Conservation (phyloP, 2,329 filamentous ascomycete species). For the Pseudocercospora ulei region DNA sequence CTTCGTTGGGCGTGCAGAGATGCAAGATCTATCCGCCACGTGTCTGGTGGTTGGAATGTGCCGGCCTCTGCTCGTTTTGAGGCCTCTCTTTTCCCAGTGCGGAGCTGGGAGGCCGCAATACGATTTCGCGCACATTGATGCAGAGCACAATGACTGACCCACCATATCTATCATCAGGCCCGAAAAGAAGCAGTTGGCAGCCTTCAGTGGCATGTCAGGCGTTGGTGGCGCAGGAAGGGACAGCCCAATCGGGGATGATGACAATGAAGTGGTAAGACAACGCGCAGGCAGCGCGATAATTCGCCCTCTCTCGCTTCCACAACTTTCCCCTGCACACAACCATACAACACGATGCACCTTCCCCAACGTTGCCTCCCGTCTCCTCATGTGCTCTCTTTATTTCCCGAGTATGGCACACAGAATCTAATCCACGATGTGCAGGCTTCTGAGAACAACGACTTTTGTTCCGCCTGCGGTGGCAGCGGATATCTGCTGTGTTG, state of each 20-base stretch:
- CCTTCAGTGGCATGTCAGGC: constrained; percentile 59
- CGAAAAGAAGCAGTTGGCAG: constrained; percentile 63
- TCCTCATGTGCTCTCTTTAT: constrained; percentile 20
- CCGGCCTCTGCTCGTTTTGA: constrained; percentile 8
- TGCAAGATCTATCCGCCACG: constrained; percentile 7
- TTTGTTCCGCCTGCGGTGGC: constrained; percentile 75
- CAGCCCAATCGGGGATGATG: constrained; percentile 53
- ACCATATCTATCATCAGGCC: constrained; percentile 46
- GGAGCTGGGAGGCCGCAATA: constrained; percentile 19
- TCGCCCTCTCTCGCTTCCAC: constrained; percentile 36
- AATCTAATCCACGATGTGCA: constrained; percentile 37
- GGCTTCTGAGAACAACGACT: constrained; percentile 65
- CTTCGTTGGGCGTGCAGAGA: neutral
- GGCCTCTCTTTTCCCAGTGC: constrained; percentile 15
- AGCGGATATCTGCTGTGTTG: constrained; percentile 84
- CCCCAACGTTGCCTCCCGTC: constrained; percentile 25
- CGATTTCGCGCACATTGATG: constrained; percentile 5
- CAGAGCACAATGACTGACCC: constrained; percentile 23
- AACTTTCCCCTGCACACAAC: constrained; percentile 23
- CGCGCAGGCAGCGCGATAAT: constrained; percentile 29
- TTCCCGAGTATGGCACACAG: constrained; percentile 17
- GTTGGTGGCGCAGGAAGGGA: constrained; percentile 52
- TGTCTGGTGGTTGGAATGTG: constrained; percentile 24
- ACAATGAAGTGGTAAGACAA: constrained; percentile 47
- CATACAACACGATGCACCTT: constrained; percentile 28